Conservation (phyloP, 2,329 filamentous ascomycete genomes). For the Berkeleyomyces basicola region DNA sequence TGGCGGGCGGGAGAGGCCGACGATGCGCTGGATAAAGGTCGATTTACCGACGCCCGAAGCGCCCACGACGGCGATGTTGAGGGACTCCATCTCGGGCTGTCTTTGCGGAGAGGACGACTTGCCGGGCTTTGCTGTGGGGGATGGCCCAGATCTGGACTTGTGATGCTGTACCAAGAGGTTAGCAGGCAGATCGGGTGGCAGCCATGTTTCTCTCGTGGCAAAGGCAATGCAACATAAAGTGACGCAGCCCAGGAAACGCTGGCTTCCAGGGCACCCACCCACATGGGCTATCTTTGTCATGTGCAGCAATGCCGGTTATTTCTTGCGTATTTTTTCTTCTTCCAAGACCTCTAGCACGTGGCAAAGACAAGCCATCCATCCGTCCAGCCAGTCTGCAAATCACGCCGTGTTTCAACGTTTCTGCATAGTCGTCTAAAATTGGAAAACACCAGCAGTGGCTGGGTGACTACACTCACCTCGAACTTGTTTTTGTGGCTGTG, state of each 20-base stretch:
- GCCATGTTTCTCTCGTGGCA: background rate
- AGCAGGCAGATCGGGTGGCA: background rate
- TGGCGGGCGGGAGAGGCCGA: slow-evolving; percentile 37
- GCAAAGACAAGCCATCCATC: background rate
- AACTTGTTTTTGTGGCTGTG: background rate
- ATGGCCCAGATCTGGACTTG: background rate
- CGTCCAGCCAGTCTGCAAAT: background rate
- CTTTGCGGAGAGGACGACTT: background rate
- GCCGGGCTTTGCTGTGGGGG: background rate
- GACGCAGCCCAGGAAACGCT: background rate
- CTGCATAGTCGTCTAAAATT: background rate
- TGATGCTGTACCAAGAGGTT: background rate
- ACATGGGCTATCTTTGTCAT: background rate
- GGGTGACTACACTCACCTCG: background rate
- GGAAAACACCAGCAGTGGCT: background rate
- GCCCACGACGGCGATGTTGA: slow-evolving; percentile 51
- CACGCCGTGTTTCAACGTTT: background rate
- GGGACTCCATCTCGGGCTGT: slow-evolving; percentile 32
- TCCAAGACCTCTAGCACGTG: background rate
- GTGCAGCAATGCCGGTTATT: background rate
- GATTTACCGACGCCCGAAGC: slow-evolving; percentile 51
- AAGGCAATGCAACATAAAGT: background rate
- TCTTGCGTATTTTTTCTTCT: background rate
- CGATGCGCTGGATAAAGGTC: slow-evolving; percentile 46
- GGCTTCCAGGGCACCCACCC: background rate